Base-by-base conservation (phyloP, 192 early-diverging fungal species). In the Chytriomyces confervae region DNA sequence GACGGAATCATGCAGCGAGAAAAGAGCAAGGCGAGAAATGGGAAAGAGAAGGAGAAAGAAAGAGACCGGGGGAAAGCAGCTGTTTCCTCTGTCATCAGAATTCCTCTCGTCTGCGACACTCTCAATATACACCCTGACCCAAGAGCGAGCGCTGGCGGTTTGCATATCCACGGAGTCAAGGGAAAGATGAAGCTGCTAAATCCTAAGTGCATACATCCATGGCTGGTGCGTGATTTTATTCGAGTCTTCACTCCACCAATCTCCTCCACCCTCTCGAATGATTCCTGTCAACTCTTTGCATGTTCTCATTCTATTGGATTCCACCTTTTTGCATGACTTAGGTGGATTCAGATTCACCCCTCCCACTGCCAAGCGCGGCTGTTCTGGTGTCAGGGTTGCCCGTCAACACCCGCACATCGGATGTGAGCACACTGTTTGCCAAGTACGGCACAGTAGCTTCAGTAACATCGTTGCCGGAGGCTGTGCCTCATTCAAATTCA, bases 151-250 rank as follows among this genome's bases (percentile, higher is more conserved):
- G 36, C 36, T 36, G 36, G 36, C 36, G 36, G 36, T 36, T 4
- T 36, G 36, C 36, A 36, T 36, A 36, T 36, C 20, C 20, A 20
- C 53, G 74, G 74, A 11, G 44, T 53, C 6, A 76, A 76, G 63
- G 74, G 74, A 8, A 76, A 76, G 49, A 76, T 76, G 74, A 76
- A 76, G 74, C 63, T 76, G 57, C 13, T 76, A 36, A 36, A 36
- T 36, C 36, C 36, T 36, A 36, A 36, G 36, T 36, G 36, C 36
- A 36, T 36, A 36, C 36, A 36, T 36, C 3, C 36, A 36, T 36
- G 36, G 36, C 36, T 36, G 36, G 36, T 36, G 36, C 36, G 36
- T 36, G 36, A 36, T 36, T 36, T 36, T 36, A 36, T 36, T 36
- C 36, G 36, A 36, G 36, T 36, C 36, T 36, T 0, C 36, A 36